A percentile compares a stretch with the other conserved stretches of the same genome.
These are phyloP conservation scores for Trichoderma sp. DNA, from an alignment of 2,329 filamentous ascomycete genomes.

Conservation along the genomic window DNA sequence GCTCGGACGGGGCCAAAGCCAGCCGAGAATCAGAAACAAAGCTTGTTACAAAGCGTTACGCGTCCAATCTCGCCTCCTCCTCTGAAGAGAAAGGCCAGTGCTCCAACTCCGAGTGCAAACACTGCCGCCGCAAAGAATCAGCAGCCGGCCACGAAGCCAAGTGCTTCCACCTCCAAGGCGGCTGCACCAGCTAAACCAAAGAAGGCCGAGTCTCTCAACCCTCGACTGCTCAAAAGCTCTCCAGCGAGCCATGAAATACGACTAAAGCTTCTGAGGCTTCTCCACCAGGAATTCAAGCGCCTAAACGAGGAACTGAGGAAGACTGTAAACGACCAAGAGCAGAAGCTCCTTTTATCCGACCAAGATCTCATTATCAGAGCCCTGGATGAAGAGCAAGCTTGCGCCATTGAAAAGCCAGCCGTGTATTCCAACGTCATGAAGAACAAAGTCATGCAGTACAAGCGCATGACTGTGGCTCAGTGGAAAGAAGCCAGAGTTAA, in stretches of 20 bases:
- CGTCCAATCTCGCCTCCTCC: constrained; percentile 37
- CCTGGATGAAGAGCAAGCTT: constrained; percentile 74
- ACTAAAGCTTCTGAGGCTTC: constrained; percentile 55
- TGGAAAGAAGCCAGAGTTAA: constrained; percentile 64
- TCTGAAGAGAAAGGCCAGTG: constrained; percentile 28
- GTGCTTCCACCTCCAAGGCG: constrained; percentile 20
- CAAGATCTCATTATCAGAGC: constrained; percentile 67
- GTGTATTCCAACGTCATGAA: constrained; percentile 86
- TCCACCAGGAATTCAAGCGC: constrained; percentile 64
- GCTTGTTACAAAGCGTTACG: constrained; percentile 25
- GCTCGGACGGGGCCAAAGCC: neutral
- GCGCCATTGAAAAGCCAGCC: constrained; percentile 61
- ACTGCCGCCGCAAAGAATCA: constrained; percentile 18
- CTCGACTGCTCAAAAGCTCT: constrained; percentile 58
- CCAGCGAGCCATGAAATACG: constrained; percentile 58
- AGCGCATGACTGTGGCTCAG: constrained; percentile 67
- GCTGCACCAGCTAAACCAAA: constrained; percentile 23
- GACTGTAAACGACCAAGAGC: constrained; percentile 46
- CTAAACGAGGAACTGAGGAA: constrained; percentile 63
- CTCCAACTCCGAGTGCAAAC: constrained; percentile 15
- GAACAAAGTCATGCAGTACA: constrained; percentile 71
- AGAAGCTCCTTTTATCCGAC: constrained; percentile 54
- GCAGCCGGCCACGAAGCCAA: neutral
- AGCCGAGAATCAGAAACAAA: neutral
- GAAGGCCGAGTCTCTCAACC: constrained; percentile 59